A percentile compares a stretch with the other conserved stretches of the same genome.
Conservation (phyloP, 2,329 filamentous ascomycete species). For the Rutstroemia sydowiana region DNA sequence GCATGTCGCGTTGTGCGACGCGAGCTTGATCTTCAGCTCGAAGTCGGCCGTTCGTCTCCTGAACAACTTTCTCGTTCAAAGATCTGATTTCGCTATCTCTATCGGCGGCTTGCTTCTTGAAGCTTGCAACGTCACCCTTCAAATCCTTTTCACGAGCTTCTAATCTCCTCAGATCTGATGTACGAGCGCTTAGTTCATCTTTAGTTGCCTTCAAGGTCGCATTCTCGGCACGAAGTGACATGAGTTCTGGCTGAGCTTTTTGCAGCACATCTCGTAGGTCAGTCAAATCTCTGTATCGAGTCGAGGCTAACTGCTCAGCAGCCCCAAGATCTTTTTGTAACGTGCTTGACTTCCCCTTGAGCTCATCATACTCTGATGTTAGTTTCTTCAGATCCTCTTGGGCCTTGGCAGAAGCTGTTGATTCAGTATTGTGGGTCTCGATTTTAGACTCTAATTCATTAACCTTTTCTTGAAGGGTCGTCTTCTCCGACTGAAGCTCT, state of each 20-base stretch:
- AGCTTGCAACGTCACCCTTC: conserved; percentile 61
- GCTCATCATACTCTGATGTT: conserved; percentile 52
- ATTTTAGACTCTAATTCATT: conserved; percentile 66
- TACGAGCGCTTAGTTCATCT: conserved; percentile 60
- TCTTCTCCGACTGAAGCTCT: conserved; percentile 62
- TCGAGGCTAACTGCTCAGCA: conserved; percentile 78
- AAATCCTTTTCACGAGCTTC: conserved; percentile 80
- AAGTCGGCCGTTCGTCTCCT: conserved; percentile 63
- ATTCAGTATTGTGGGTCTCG: conserved; percentile 29
- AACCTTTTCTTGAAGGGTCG: conserved; percentile 56
- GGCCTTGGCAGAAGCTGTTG: conserved; percentile 24
- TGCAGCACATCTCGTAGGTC: conserved; percentile 73
- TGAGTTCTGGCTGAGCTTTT: conserved; percentile 81
- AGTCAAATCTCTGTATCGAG: conserved; percentile 78
- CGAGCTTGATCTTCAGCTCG: conserved; percentile 75
- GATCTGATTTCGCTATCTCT: conserved; percentile 71
- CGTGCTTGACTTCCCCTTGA: conserved; percentile 61
- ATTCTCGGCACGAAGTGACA: conserved; percentile 69
- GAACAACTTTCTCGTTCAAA: conserved; percentile 69
- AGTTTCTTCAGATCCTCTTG: conserved; percentile 31
- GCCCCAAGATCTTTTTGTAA: conserved; percentile 80
- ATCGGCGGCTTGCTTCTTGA: conserved; percentile 63
- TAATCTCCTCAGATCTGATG: conserved; percentile 60
- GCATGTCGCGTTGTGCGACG: conserved; percentile 66
- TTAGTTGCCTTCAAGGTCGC: conserved; percentile 65